Evolutionary conservation across 495 filamentous ascomycete genomes (phyloP).

Genomic region (Acidomyces sp.): DNA sequence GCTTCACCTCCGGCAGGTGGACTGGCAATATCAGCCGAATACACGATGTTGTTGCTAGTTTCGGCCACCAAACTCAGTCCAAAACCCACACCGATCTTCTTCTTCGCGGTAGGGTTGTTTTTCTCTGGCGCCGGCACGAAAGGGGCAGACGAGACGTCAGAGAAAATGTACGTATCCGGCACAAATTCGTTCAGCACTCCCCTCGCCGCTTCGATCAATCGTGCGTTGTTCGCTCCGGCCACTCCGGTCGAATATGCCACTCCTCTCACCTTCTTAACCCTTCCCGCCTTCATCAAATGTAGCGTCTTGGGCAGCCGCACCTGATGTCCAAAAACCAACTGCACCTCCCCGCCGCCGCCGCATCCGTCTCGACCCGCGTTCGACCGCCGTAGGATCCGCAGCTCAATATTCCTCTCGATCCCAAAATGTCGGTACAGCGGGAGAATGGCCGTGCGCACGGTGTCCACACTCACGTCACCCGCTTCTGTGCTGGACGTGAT

Average conservation of each 20-base stretch:
- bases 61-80: constrained; percentile 84
- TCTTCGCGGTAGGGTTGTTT: constrained; percentile 46
- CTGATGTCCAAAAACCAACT: constrained; percentile 82
- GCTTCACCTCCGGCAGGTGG: constrained; percentile 67
- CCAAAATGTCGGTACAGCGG: constrained; percentile 84
- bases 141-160: constrained; percentile 61
- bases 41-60: constrained; percentile 69
- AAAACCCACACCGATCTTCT: constrained; percentile 72
- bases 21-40: constrained; percentile 72
- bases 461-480: constrained; percentile 83
- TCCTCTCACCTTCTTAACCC: constrained; percentile 78
- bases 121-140: constrained; percentile 50
- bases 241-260: constrained; percentile 89
- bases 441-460: constrained; percentile 80
- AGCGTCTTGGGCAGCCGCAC: constrained; percentile 86
- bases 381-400: constrained; percentile 66
- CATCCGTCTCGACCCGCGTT: constrained; percentile 58
- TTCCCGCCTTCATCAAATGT: constrained; percentile 71
- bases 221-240: constrained; percentile 76
- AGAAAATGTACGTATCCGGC: constrained; percentile 76
- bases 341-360: constrained; percentile 82
- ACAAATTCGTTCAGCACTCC: constrained; percentile 76
- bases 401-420: constrained; percentile 73
- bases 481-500: constrained; percentile 70
- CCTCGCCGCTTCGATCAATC: constrained; percentile 84